A percentile compares a stretch with the other conserved stretches of the same genome.
Conservation (phyloP, 306 rosid genomes). For the Fragaria vesca region DNA sequence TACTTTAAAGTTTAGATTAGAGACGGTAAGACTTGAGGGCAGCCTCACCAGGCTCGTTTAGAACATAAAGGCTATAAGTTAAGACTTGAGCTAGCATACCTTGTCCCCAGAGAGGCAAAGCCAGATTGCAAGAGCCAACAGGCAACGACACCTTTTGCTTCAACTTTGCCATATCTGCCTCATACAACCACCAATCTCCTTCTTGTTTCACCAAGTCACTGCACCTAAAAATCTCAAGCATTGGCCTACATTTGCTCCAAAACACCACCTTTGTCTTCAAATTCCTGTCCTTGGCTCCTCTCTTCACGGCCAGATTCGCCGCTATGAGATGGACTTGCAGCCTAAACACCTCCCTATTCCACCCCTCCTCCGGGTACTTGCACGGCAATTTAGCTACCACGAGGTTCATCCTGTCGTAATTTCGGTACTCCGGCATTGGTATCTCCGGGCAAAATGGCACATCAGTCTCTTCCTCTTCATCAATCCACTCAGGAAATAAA, state of each 20-base stretch:
- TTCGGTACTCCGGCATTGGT: slow-evolving; percentile 64
- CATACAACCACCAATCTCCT: slow-evolving; percentile 84
- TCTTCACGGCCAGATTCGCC: slow-evolving; percentile 63
- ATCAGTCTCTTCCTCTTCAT: slow-evolving; percentile 86
- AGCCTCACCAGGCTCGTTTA: too few relatives aligned
- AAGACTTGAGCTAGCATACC: slow-evolving; percentile 29
- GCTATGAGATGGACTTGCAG: slow-evolving; percentile 73
- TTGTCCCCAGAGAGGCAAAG: slow-evolving; percentile 94
- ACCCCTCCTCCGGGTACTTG: slow-evolving; percentile 54
- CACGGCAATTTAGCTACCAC: slow-evolving; percentile 82
- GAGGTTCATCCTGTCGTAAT: slow-evolving; percentile 47
- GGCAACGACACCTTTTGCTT: slow-evolving; percentile 77
- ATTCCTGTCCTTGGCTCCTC: slow-evolving; percentile 56
- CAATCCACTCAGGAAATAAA: slow-evolving; percentile 90
- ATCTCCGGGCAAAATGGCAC: slow-evolving; percentile 82
- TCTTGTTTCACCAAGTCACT: slow-evolving; percentile 59
- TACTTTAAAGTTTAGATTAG: too few relatives aligned
- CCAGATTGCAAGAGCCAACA: slow-evolving; percentile 73
- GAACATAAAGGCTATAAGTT: too few relatives aligned
- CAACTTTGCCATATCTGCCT: slow-evolving; percentile 47
- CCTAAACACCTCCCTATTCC: slow-evolving; percentile 74
- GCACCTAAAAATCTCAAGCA: slow-evolving; percentile 82
- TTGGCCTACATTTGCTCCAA: slow-evolving; percentile 82
- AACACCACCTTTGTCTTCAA: slow-evolving; percentile 52
- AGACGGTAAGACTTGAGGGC: too few relatives aligned